These are phyloP conservation scores for Beauveria brongniartii DNA, from an alignment of 2,329 filamentous ascomycete species.

Conservation along the genomic window DNA sequence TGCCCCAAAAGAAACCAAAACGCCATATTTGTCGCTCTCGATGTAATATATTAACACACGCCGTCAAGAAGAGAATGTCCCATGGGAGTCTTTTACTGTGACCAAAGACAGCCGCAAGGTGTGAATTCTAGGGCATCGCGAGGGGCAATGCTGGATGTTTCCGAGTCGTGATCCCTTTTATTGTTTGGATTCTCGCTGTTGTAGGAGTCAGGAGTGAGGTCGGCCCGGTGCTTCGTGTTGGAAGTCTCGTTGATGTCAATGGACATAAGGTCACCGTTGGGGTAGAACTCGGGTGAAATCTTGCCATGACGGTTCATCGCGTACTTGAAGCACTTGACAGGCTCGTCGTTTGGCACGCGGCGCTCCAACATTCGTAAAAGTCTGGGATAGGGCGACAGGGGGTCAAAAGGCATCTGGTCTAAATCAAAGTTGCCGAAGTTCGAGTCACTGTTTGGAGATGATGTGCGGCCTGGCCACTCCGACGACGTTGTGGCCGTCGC, in stretches of 20 bases:
- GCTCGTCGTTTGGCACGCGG: slow-evolving; percentile 28
- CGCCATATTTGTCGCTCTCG: background rate
- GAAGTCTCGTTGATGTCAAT: slow-evolving; percentile 36
- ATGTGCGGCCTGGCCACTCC: slow-evolving; percentile 8
- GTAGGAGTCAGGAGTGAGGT: background rate
- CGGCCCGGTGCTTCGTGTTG: background rate
- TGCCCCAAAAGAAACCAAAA: background rate
- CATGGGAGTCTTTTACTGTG: slow-evolving; percentile 12
- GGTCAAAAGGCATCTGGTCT: slow-evolving; percentile 9
- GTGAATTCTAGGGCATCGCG: slow-evolving; percentile 31
- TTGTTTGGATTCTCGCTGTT: background rate
- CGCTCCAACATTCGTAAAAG: slow-evolving; percentile 49
- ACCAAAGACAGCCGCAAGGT: slow-evolving; percentile 48
- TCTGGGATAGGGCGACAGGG: slow-evolving; percentile 36
- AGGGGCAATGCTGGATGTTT: background rate
- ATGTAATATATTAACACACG: background rate
- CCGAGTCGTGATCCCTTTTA: background rate
- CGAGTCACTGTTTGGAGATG: background rate
- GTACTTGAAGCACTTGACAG: slow-evolving; percentile 41
- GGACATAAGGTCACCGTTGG: slow-evolving; percentile 24
- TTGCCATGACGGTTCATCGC: slow-evolving; percentile 30
- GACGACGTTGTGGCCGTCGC: slow-evolving; percentile 12
- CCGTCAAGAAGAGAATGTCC: background rate
- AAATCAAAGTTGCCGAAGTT: slow-evolving; percentile 13
- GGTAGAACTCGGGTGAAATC: slow-evolving; percentile 20